Evolutionary conservation across 305 asterid species (phyloP), one percentile per base, ranked within the genome.

Genomic region (Fraxinus greggii): DNA sequence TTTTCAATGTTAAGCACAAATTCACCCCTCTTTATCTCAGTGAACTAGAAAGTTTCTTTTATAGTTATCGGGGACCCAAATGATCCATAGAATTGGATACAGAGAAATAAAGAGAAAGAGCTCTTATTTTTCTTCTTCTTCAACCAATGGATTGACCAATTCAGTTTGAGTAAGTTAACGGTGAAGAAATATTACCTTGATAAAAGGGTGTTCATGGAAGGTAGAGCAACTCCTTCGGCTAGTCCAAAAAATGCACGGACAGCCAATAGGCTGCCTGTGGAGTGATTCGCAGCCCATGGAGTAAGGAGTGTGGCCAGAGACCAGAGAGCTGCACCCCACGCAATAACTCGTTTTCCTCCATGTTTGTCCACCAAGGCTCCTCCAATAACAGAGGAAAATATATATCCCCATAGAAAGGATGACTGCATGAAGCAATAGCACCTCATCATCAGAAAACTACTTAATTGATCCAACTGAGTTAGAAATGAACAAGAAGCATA

Each of bases 391-490:
- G 98, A 94, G 78, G 99, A 95, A 84, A 89, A 91, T 94, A 95
- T 89, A 88, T 94, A 95, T 83, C 99, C 99, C 97, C 99, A 95
- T 76, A 95, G 93, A 86, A 95, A 95, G 77, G 99, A 95, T 79
- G 99, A 95, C 99, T 94, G 81, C 85, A 78, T 29, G 82, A 84
- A 84, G 19, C 75, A 85, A 63, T 21, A 80, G 23, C 59, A 85
- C 28, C 82, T 19, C 2, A n/a, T 29, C 17, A 77, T 88, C 84
- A 88, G 87, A 38, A 17, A 19, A 67, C 63, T 65, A 73, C 67
- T 48, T 31, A 19, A 79, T 78, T 4, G 45, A 19, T 48, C n/a
- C 77, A 19, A 26, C 8, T 45, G 54, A 72, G n/a, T 10, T 38
- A 29, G 38, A 36, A 70, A 7, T 23, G 32, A 59, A 59, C 70